A percentile compares a stretch with the other conserved stretches of the same genome.
Evolutionary conservation across 495 filamentous ascomycete genomes (phyloP).

Genomic region (Entonaema liquescens): DNA sequence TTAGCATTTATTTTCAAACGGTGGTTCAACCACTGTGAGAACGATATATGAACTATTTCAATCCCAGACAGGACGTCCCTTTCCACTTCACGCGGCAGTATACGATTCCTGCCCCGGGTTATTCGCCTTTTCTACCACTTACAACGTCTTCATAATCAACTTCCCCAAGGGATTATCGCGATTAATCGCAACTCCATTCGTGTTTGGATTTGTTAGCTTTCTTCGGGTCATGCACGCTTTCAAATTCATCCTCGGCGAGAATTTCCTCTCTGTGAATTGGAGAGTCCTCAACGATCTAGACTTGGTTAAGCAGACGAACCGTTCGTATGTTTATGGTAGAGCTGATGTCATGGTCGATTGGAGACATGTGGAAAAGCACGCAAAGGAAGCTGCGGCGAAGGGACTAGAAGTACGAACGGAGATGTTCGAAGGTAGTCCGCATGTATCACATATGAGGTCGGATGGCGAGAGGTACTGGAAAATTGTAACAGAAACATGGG

Average conservation of each 20-base stretch:
- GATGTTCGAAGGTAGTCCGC: slow-evolving; percentile 48
- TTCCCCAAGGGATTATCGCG: slow-evolving; percentile 26
- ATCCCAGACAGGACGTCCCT: slow-evolving; percentile 27
- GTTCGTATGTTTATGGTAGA: slow-evolving; percentile 55
- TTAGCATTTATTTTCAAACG: slow-evolving; percentile 56
- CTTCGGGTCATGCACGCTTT: slow-evolving; percentile 45
- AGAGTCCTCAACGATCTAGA: slow-evolving; percentile 45
- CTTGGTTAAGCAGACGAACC: slow-evolving; percentile 46
- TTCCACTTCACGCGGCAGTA: slow-evolving; percentile 48
- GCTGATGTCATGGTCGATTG: slow-evolving; percentile 53
- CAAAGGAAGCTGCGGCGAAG: slow-evolving; percentile 41
- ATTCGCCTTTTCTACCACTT: slow-evolving; percentile 40
- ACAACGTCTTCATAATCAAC: slow-evolving; percentile 43
- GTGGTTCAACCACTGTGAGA: slow-evolving; percentile 47
- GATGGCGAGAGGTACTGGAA: slow-evolving; percentile 55
- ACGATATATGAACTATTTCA: slow-evolving; percentile 39
- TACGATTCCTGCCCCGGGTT: slow-evolving; percentile 55
- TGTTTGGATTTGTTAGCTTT: slow-evolving; percentile 39
- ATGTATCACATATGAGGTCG: slow-evolving; percentile 54
- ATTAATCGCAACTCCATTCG: slow-evolving; percentile 41
- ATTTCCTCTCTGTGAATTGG: slow-evolving; percentile 40
- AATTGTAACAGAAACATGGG: slow-evolving; percentile 50
- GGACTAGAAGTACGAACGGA: slow-evolving; percentile 50
- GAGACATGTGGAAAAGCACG: slow-evolving; percentile 53
- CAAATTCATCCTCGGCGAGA: slow-evolving; percentile 38